Conservation (phyloP, 164 flowering plant species). For the Brasenia schreberi region DNA sequence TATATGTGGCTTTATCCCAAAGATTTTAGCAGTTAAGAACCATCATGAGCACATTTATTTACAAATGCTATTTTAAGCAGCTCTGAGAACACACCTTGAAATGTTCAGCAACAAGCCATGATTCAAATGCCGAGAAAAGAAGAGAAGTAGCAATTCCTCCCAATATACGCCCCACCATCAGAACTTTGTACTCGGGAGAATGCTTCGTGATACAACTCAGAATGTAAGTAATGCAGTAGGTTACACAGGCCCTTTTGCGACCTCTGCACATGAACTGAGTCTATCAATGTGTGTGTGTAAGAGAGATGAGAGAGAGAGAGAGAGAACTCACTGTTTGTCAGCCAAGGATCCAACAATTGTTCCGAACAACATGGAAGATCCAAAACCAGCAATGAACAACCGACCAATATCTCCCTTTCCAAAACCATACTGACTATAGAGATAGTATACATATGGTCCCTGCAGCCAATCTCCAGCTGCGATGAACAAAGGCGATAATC, state of each 20-base stretch:
- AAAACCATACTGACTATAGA: conserved; percentile 69
- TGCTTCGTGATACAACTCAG: conserved; percentile 97
- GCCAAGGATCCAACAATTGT: conserved; percentile 98
- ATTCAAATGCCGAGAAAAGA: conserved; percentile 90
- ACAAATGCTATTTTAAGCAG: not conserved
- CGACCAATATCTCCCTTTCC: conserved; percentile 95
- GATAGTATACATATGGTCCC: conserved; percentile 87
- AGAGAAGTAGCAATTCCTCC: conserved; percentile 99
- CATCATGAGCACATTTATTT: not conserved
- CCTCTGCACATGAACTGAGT: conserved; percentile 43
- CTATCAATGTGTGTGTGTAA: too few relatives aligned
- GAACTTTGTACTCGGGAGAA: conserved; percentile 77
- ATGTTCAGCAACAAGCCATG: conserved; percentile 99
- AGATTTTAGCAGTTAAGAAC: not conserved
- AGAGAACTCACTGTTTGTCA: conserved; percentile 77
- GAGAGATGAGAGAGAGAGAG: not conserved
- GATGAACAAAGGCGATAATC: not conserved
- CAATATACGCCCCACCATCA: conserved; percentile 91
- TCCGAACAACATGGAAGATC: conserved; percentile 97
- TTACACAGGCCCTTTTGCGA: conserved; percentile 86
- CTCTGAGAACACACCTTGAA: conserved; percentile 42
- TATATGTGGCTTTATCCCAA: not conserved
- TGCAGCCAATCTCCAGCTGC: conserved; percentile 16
- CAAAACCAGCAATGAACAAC: conserved; percentile 96
- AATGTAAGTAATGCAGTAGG: conserved; percentile 93